Evolutionary conservation across 345 rosid species (phyloP).

Genomic region (Eucalyptus cloeziana): DNA sequence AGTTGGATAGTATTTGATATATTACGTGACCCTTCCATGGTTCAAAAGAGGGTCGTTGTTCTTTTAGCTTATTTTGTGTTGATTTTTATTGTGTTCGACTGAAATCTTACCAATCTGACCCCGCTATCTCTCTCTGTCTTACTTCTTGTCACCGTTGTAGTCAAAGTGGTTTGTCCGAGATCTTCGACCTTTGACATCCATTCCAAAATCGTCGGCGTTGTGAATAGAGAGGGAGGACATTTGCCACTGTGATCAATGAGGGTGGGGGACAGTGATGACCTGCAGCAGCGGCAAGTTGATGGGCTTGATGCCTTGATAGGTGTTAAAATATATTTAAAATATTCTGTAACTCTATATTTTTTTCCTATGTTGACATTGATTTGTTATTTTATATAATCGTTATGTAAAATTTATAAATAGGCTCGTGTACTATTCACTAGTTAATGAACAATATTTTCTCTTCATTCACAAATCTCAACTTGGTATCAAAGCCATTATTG

Average conservation of each 20-base stretch:
- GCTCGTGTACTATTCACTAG: too few species aligned
- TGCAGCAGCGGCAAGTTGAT: not conserved
- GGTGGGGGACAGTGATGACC: not conserved
- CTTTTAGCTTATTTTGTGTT: not conserved
- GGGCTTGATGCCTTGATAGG: not conserved
- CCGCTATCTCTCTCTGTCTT: not conserved
- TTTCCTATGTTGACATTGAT: too few species aligned
- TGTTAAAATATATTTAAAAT: too few species aligned
- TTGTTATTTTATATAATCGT: too few species aligned
- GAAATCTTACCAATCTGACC: too few species aligned
- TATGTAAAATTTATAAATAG: too few species aligned
- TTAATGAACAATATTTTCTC: too few species aligned
- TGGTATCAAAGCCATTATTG: too few species aligned
- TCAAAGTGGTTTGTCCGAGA: not conserved
- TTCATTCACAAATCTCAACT: too few species aligned
- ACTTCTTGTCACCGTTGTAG: not conserved
- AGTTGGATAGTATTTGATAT: too few species aligned
- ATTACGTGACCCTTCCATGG: not conserved
- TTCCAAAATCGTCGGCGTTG: too few species aligned
- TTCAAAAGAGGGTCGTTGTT: not conserved
- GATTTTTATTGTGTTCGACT: not conserved
- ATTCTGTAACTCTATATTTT: too few species aligned
- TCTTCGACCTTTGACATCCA: not conserved
- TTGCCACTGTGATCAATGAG: not conserved
- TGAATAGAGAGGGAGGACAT: not conserved